Percentiles rank a stretch among this genome's conserved stretches.
Conservation (phyloP, 2,329 filamentous ascomycete genomes). For the Scolecobasidium constrictum region DNA sequence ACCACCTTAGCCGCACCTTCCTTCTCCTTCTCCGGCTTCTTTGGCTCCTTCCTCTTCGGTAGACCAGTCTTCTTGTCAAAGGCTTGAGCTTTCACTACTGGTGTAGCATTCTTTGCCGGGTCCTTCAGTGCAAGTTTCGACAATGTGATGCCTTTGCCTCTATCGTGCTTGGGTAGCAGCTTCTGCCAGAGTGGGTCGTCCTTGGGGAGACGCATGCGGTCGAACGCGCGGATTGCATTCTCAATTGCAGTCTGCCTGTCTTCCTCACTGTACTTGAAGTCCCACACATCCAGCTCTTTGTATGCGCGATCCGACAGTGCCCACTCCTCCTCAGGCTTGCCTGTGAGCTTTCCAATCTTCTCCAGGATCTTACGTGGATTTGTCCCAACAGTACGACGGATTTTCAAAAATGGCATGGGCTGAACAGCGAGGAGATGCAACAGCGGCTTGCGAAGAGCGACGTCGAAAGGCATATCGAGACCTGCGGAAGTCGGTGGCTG, state of each 20-base stretch:
- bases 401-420: conserved; percentile 1
- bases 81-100: conserved; percentile 9
- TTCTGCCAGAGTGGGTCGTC: conserved; percentile 53
- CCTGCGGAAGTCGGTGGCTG: conserved; percentile 6
- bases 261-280: conserved; percentile 45
- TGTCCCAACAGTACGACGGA: conserved; percentile 4
- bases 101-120: conserved; percentile 12
- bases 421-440: conserved; percentile 11
- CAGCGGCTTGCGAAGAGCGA: conserved; percentile 8
- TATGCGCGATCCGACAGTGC: conserved; percentile 47
- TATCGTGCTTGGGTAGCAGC: conserved; percentile 48
- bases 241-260: conserved; percentile 50
- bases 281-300: conserved; percentile 51
- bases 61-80: conserved; percentile 17
- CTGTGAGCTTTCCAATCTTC: conserved; percentile 42
- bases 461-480: conserved; percentile 5
- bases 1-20: conserved; percentile 16
- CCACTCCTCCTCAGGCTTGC: conserved; percentile 26
- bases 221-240: conserved; percentile 51
- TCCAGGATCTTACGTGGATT: conserved; percentile 12
- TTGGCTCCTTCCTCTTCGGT: conserved; percentile 36
- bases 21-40: conserved; percentile 32
- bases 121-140: conserved; percentile 45
- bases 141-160: conserved; percentile 49
- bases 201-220: conserved; percentile 48